A percentile compares a stretch with the other conserved stretches of the same genome.
Evolutionary conservation across 179 eudicot genomes (phyloP).

Genomic region (Monotropa hypopitys): DNA sequence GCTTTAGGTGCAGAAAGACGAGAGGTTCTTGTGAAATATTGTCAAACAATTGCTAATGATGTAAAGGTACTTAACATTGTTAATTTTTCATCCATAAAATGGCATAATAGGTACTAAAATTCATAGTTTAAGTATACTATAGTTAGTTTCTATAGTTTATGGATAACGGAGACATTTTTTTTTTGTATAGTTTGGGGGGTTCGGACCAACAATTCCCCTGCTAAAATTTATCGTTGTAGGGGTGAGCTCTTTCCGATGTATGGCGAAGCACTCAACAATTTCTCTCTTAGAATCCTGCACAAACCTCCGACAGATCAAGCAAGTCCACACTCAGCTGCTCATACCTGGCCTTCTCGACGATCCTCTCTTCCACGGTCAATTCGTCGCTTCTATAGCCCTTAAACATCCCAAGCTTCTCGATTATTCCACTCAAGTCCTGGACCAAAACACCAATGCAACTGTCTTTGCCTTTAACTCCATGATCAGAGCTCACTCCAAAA

Average conservation of each 20-base stretch:
- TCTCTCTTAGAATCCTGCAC: conserved; percentile 16
- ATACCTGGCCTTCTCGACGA: conserved; percentile 15
- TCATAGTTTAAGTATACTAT: no score
- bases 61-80: no score
- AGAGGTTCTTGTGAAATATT: no score
- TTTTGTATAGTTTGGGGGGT: no score
- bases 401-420: conserved; percentile 16
- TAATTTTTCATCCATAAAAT: no score
- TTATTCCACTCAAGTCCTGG: conserved; percentile 17
- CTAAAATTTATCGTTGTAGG: no score
- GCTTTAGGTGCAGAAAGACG: no score
- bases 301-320: conserved; percentile 18
- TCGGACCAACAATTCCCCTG: no score
- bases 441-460: conserved; percentile 14
- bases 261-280: conserved; percentile 18
- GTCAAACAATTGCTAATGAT: no score
- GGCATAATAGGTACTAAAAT: no score
- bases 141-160: no score
- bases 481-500: conserved; percentile 25
- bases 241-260: neutral
- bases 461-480: conserved; percentile 20
- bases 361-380: conserved; percentile 17
- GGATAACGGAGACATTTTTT: no score
- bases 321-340: conserved; percentile 25
- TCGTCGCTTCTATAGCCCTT: conserved; percentile 21